Base-by-base conservation (phyloP, 495 filamentous ascomycete genomes). In the Neurospora pannonica region DNA sequence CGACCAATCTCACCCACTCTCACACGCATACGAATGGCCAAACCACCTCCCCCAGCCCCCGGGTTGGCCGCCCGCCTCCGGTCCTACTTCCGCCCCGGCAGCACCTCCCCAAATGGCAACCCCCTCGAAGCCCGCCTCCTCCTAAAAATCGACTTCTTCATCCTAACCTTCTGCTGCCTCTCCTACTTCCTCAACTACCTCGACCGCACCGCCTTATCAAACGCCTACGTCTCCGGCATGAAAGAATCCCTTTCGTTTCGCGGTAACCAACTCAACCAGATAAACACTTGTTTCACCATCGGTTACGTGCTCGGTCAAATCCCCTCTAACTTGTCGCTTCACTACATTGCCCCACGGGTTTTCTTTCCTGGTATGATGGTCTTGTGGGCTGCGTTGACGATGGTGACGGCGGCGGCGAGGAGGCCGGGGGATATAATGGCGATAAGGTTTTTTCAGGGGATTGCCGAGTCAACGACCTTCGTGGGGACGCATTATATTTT, bases 181-280 rank as follows among this genome's bases (percentile, higher is more conserved):
- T 87, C 85, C 77, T 90, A 89, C 75, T 89, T 89, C 71, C 80
- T 81, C 48, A 83, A 84, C 74, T 84, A 84, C 76, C 83, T 91
- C 38, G 90, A 91, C 78, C 85, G 88, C 8, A 84, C 86, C 21
- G 90, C 90, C 76, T 75, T 92, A 15, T 82, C 83, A 75, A 89
- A 90, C 84, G 89, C 90, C 74, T 91, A 91, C 80, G 88, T 91
- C 37, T 87, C 86, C 0, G 90, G 90, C 2, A 90, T 92, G 89
- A 89, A 89, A 73, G 88, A 90, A 72, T 88, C 91, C 74, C 83
- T 91, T 15, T 75, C 79, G 73, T 88, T 91, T 73, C 74, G 80
- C 0, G 89, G 88, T 8, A 84, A 89, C 78, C 86, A 91, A 77
- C 82, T 88, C 31, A 90, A 89, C 75, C 76, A 83, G 69, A 88